Evolutionary conservation across 805 yeast genomes (phyloP).

Genomic region (Starmerella gropengiesseri): DNA sequence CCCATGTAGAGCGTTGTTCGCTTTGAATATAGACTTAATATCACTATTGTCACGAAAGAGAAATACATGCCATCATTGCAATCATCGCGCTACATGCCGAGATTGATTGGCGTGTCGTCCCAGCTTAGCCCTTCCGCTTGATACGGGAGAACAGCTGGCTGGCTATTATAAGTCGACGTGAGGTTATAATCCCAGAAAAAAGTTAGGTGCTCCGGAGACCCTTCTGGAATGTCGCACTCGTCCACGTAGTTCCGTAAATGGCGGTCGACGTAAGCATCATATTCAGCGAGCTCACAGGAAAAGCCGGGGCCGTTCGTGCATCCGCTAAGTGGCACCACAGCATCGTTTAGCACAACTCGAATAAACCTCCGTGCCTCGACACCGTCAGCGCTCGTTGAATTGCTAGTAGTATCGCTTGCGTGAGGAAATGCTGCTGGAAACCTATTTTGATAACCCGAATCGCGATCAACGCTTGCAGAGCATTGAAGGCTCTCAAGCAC

Average conservation of each 20-base stretch:
- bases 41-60: too few relatives aligned
- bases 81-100: too few relatives aligned
- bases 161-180: conserved; percentile 13
- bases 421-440: too few relatives aligned
- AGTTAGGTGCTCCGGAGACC: conserved; percentile 9
- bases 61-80: too few relatives aligned
- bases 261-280: conserved; percentile 16
- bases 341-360: conserved; percentile 42
- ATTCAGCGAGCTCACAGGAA: conserved; percentile 32
- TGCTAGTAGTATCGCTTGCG: too few relatives aligned
- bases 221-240: conserved; percentile 14
- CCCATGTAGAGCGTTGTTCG: conserved; percentile 15
- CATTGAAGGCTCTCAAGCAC: conserved; percentile 32
- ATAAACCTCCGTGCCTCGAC: conserved; percentile 29
- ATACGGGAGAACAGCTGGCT: conserved; percentile 6
- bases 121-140: conserved; percentile 12
- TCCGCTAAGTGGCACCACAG: conserved; percentile 40
- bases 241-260: conserved; percentile 10
- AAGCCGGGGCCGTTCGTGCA: conserved; percentile 44
- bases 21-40: too few relatives aligned
- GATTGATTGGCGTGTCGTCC: conserved; percentile 5
- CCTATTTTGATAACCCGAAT: too few relatives aligned
- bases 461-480: conserved; percentile 26
- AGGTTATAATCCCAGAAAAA: conserved; percentile 21
- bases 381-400: too few relatives aligned